phyloP scores from a whole-genome alignment of 495 filamentous ascomycete species.

The Aspergillus ellipticus region DNA sequence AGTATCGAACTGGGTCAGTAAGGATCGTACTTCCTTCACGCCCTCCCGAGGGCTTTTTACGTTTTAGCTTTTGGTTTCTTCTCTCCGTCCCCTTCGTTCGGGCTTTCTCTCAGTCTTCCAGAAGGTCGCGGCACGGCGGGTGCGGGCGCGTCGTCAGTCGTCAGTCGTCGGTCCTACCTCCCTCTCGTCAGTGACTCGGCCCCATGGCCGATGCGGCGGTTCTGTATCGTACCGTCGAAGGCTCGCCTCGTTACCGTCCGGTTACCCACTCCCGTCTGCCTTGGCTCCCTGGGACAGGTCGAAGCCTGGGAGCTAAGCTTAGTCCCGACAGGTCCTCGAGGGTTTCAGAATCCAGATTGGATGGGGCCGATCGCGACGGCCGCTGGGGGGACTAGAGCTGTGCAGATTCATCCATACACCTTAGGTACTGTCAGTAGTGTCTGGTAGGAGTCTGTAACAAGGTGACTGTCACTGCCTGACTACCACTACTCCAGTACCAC shows the following conservation, averaged over 20 bases:
- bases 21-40: not conserved
- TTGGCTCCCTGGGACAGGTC: too few relatives aligned
- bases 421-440: too few relatives aligned
- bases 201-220: too few relatives aligned
- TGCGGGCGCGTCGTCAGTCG: constrained; percentile 18
- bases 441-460: too few relatives aligned
- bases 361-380: not conserved
- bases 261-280: not conserved
- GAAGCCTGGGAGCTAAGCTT: too few relatives aligned
- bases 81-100: constrained; percentile 7
- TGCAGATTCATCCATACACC: too few relatives aligned
- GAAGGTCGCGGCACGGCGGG: constrained; percentile 21
- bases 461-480: too few relatives aligned
- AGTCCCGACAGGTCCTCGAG: too few relatives aligned
- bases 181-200: too few relatives aligned
- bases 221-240: too few relatives aligned
- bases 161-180: not conserved
- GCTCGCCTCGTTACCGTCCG: not conserved
- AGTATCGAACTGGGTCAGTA: not conserved
- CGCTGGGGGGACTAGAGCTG: too few relatives aligned
- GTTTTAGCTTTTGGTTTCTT: constrained; percentile 8
- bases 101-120: constrained; percentile 23
- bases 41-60: not conserved
- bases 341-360: not conserved
- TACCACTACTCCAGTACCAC: too few relatives aligned